These are phyloP conservation scores for Pleurotus djamor DNA, from an alignment of 768 basidiomycete species.

Conservation along the genomic window DNA sequence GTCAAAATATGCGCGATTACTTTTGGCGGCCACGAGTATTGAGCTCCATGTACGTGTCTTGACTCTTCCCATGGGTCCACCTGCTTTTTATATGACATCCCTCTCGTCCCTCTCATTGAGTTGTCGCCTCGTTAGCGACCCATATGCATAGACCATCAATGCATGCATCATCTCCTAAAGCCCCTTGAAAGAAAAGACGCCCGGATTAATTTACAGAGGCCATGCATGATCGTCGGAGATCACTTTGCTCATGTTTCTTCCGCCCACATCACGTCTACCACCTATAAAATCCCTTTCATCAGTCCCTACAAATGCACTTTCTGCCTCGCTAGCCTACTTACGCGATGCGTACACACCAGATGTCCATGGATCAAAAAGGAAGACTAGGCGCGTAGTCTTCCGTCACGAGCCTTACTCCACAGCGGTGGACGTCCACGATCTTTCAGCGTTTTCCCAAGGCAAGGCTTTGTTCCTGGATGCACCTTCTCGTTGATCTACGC, in stretches of 20 bases:
- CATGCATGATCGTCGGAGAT: too few species aligned
- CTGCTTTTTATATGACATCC: too few species aligned
- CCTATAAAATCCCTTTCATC: slow-evolving; percentile 21
- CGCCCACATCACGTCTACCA: slow-evolving; percentile 37
- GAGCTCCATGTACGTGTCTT: too few species aligned
- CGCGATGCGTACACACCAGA: slow-evolving; percentile 56
- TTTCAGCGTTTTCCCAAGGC: background rate
- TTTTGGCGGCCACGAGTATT: too few species aligned
- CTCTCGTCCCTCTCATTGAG: too few species aligned
- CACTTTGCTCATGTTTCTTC: slow-evolving; percentile 29
- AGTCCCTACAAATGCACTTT: background rate
- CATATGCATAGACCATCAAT: too few species aligned
- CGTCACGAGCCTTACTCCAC: background rate
- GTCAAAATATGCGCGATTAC: too few species aligned
- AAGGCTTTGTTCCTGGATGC: background rate
- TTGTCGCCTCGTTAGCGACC: too few species aligned
- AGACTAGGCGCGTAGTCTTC: background rate
- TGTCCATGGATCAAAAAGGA: slow-evolving; percentile 49
- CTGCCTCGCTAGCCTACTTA: slow-evolving; percentile 31
- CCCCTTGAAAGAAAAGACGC: too few species aligned
- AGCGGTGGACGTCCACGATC: background rate
- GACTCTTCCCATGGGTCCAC: too few species aligned
- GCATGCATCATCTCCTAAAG: too few species aligned
- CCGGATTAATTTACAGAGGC: too few species aligned
- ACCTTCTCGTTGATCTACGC: background rate